Percentiles rank a stretch among this genome's conserved stretches.
phyloP scores from a whole-genome alignment of 2,329 filamentous ascomycete species.

The Orbilia oligospora region DNA sequence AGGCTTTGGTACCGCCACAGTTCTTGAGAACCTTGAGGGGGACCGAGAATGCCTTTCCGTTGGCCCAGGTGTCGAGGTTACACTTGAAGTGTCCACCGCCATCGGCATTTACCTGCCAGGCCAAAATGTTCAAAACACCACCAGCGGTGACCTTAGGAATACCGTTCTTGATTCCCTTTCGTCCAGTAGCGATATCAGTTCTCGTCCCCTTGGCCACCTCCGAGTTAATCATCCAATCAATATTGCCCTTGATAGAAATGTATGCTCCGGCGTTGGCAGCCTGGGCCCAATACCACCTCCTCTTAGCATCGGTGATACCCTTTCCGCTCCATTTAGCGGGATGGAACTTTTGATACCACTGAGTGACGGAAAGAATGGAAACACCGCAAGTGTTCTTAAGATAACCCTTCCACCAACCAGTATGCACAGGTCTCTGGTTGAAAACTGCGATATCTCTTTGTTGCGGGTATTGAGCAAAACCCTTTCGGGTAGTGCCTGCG shows the following conservation, averaged over 20 bases:
- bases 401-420: conserved; percentile 7
- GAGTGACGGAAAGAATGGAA: neutral
- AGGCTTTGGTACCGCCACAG: neutral
- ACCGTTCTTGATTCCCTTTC: neutral
- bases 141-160: conserved; percentile 3
- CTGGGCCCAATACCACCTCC: neutral
- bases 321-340: neutral
- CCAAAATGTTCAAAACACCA: neutral
- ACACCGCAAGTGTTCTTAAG: neutral
- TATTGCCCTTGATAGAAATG: neutral
- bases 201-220: too few relatives aligned
- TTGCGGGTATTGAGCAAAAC: neutral
- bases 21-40: neutral
- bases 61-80: neutral
- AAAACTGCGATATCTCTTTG: conserved; percentile 22
- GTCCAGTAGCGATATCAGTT: too few relatives aligned
- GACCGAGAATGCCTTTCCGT: neutral
- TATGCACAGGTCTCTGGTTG: conserved; percentile 1
- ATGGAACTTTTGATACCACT: neutral
- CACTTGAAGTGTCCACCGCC: conserved; percentile 5
- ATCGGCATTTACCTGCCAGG: neutral
- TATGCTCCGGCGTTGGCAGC: neutral
- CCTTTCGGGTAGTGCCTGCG: neutral
- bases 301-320: neutral
- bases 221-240: neutral